Conservation (phyloP, 208 protist species). For the Leishmania major region DNA sequence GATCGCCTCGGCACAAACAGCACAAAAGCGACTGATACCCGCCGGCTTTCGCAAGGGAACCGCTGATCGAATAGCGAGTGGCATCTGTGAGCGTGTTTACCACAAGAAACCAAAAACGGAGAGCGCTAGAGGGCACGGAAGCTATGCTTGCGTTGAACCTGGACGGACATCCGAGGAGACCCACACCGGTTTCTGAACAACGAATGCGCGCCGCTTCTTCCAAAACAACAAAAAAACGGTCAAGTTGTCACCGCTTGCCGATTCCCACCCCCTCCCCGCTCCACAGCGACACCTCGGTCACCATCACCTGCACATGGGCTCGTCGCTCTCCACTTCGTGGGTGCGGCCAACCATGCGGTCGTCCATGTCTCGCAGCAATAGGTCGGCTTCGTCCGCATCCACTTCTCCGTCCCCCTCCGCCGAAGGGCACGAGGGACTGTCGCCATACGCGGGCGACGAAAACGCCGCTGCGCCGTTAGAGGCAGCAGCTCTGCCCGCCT, state of each 20-base stretch:
- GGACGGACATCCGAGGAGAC: background rate
- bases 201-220: background rate
- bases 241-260: background rate
- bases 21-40: background rate
- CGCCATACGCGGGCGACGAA: background rate
- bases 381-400: slow-evolving; percentile 13
- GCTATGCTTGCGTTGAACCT: background rate
- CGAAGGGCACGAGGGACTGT: background rate
- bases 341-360: background rate
- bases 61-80: background rate
- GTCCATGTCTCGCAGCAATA: slow-evolving; percentile 19
- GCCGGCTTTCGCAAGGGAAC: background rate
- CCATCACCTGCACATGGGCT: background rate
- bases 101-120: background rate
- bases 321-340: background rate
- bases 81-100: background rate
- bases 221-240: background rate
- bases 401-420: slow-evolving; percentile 1
- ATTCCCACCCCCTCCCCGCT: background rate
- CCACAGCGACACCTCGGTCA: background rate
- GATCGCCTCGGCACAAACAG: background rate
- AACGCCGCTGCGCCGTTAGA: background rate
- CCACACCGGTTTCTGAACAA: background rate
- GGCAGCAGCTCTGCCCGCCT: background rate
- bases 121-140: background rate